Percentiles rank a stretch among this genome's conserved stretches.
These are phyloP conservation scores for Uncinocarpus reesii DNA, from an alignment of 2,329 filamentous ascomycete genomes.

Conservation along the genomic window DNA sequence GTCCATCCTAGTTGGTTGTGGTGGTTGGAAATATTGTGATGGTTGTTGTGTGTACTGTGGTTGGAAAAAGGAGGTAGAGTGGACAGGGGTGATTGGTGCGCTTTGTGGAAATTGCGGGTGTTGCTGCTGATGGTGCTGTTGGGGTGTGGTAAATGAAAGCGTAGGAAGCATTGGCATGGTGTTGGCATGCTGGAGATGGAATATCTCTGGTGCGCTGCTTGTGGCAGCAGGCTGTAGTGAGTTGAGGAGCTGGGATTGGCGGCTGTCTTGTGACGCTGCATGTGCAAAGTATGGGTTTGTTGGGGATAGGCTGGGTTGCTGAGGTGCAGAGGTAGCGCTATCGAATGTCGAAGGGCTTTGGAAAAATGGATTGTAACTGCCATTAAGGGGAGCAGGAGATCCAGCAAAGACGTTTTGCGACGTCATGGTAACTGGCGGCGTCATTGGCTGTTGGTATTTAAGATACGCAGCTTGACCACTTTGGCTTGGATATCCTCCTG, in stretches of 20 bases:
- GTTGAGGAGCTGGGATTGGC: constrained; percentile 18
- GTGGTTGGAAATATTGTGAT: constrained; percentile 26
- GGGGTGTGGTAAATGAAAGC: constrained; percentile 18
- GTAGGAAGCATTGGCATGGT: constrained; percentile 30
- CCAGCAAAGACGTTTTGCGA: constrained; percentile 28
- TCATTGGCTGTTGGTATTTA: constrained; percentile 35
- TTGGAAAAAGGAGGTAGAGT: constrained; percentile 11
- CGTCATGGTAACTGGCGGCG: constrained; percentile 31
- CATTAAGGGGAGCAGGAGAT: constrained; percentile 29
- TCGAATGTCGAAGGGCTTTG: constrained; percentile 27
- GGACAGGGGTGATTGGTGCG: constrained; percentile 7
- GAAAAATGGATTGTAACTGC: constrained; percentile 24
- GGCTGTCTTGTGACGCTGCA: constrained; percentile 20
- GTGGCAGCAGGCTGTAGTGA: constrained; percentile 1
- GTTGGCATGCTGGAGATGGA: constrained; percentile 28
- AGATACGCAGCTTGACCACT: constrained; percentile 33
- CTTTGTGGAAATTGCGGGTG: constrained; percentile 9
- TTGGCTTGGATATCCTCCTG: constrained; percentile 48
- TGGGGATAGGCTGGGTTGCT: constrained; percentile 21
- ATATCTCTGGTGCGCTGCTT: constrained; percentile 13
- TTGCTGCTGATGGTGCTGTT: constrained; percentile 12
- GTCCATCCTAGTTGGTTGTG: constrained; percentile 37
- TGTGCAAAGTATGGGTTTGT: constrained; percentile 32
- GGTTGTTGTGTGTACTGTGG: constrained; percentile 18
- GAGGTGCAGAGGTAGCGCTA: constrained; percentile 21